These are phyloP conservation scores for Lepidium africanum DNA, from an alignment of 345 rosid genomes.

Conservation along the genomic window DNA sequence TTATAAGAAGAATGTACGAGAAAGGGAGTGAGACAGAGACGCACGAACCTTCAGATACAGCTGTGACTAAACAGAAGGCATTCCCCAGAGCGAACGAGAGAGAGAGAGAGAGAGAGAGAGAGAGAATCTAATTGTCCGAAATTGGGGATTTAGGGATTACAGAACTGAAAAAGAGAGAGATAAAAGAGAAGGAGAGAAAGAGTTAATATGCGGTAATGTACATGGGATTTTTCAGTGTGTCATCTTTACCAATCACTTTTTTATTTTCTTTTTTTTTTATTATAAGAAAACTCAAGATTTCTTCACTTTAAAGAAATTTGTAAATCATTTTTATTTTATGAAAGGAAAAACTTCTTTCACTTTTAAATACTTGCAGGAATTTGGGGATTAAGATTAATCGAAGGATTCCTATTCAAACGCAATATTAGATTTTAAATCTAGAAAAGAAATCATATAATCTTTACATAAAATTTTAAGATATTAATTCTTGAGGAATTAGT, in stretches of 20 bases:
- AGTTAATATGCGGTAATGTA: conserved; percentile 18
- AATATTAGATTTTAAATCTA: too few relatives aligned
- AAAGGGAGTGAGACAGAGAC: not conserved
- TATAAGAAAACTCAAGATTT: not conserved
- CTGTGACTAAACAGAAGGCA: conserved; percentile 25
- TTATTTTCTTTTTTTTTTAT: not conserved
- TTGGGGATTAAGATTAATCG: not conserved
- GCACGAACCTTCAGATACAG: conserved; percentile 17
- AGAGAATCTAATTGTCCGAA: conserved; percentile 29
- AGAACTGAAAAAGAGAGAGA: not conserved
- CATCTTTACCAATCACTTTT: conserved; percentile 6
- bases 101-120: conserved; percentile 6
- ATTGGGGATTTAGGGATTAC: conserved; percentile 42
- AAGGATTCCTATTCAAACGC: too few relatives aligned
- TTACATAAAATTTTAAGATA: too few relatives aligned
- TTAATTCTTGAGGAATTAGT: too few relatives aligned
- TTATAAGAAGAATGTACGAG: not conserved
- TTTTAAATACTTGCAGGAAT: not conserved
- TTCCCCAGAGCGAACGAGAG: conserved; percentile 22
- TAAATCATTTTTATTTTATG: not conserved
- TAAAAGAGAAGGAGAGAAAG: not conserved
- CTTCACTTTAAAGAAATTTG: not conserved
- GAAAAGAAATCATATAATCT: too few relatives aligned
- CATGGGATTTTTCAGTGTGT: conserved; percentile 16
- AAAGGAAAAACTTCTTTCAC: not conserved